phyloP scores from a whole-genome alignment of 176 grass and related monocot genomes.

The Calamus simplicifolius region DNA sequence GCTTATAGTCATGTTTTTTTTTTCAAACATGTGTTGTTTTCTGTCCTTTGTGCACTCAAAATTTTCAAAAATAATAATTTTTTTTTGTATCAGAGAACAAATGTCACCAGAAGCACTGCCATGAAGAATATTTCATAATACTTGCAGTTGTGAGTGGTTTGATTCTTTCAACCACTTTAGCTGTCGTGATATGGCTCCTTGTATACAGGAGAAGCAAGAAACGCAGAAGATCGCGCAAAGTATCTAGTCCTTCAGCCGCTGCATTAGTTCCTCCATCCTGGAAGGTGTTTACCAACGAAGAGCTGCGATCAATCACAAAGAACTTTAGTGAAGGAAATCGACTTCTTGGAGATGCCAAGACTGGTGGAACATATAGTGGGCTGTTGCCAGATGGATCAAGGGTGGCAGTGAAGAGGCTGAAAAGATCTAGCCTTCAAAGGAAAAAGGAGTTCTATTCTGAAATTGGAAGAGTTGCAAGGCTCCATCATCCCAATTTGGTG shows the following conservation, averaged over 20 bases:
- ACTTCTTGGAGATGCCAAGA: constrained; percentile 93
- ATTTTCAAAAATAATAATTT: too few species aligned
- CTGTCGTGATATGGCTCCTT: constrained; percentile 83
- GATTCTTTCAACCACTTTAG: constrained; percentile 65
- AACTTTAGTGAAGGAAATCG: constrained; percentile 96
- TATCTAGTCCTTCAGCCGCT: constrained; percentile 49
- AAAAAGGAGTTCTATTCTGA: constrained; percentile 99
- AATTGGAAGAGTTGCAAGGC: constrained; percentile 83
- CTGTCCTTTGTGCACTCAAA: neutral
- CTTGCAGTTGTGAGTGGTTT: constrained; percentile 71
- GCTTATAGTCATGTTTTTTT: too few species aligned
- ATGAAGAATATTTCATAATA: constrained; percentile 74
- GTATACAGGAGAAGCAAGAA: constrained; percentile 80
- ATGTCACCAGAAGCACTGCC: constrained; percentile 48
- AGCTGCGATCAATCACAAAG: constrained; percentile 86
- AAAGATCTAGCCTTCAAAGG: constrained; percentile 86
- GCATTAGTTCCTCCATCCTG: constrained; percentile 70
- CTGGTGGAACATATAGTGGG: constrained; percentile 85
- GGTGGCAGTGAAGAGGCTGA: constrained; percentile 88
- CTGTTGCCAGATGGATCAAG: constrained; percentile 73
- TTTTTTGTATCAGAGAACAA: constrained; percentile 25
- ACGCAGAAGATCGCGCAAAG: constrained; percentile 70
- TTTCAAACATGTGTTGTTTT: neutral
- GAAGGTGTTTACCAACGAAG: constrained; percentile 86
- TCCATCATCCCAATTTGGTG: constrained; percentile 91